Evolutionary conservation across 2,329 filamentous ascomycete genomes (phyloP), one percentile per base, ranked within the genome.

Genomic region (Leptographium flavum): DNA sequence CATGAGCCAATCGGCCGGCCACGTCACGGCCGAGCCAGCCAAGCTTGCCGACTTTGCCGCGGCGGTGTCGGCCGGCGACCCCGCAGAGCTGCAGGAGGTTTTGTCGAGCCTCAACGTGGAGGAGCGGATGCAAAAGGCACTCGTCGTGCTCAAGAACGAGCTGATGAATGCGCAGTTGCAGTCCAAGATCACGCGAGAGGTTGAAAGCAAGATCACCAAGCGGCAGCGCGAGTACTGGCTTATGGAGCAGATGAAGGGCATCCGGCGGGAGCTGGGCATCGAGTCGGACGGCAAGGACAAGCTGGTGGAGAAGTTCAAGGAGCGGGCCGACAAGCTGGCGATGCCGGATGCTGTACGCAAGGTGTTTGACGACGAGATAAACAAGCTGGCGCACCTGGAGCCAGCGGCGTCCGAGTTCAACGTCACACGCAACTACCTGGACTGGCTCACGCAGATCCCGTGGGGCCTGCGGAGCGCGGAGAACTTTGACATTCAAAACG

Each of bases 201-300:
- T 98, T 17, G 92, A 96, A 62, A 87, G 78, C 58, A 95, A 94
- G 65, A 96, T 98, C 45, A 88, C 88, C 56, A 96, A 98, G 66
- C 81, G 90, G 27, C 92, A 98, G 61, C 80, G 92, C 43, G 92
- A 98, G 60, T 98, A 96, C 66, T 96, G 87, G 85, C 69, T 98
- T 39, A 93, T 94, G 87, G 92, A 98, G 64, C 93, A 98, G 62
- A 94, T 98, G 88, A 96, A 96, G 69, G 92, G 88, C 23, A 98
- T 98, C 58, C 83, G 87, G 47, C 77, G 92, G 47, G 92, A 98
- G 63, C 76, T 98, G 41, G 92, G 93, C 21, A 86, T 98, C 44
- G 93, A 98, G 61, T 94, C 87, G 6, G 92, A 98, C 58, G 92
- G 93, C 52, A 98, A 96, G 65, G 92, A 98, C 58, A 96, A 96